Evolutionary conservation across 1,139 yeast genomes (phyloP).

Genomic region (Suhomyces chickasaworum): DNA sequence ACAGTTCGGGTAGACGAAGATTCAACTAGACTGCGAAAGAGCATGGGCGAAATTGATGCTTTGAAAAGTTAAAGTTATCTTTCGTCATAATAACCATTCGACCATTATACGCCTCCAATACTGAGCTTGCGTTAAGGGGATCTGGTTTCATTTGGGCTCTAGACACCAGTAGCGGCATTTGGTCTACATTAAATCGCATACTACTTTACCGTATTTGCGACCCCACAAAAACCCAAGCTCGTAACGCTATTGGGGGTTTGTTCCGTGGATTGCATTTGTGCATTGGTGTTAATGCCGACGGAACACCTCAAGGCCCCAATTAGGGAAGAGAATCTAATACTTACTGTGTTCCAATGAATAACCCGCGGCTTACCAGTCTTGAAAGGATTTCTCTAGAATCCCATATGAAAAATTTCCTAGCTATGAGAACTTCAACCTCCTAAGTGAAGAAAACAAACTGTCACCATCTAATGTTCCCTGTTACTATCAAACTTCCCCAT

Average conservation of each 20-base stretch:
- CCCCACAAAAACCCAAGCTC: not conserved
- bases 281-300: not conserved
- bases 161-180: not conserved
- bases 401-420: not conserved
- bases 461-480: too few species aligned
- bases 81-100: too few species aligned
- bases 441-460: too few species aligned
- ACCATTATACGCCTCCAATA: too few species aligned
- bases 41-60: too few species aligned
- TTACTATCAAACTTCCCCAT: too few species aligned
- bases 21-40: too few species aligned
- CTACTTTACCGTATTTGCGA: not conserved
- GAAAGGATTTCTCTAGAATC: not conserved
- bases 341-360: not conserved
- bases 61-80: too few species aligned
- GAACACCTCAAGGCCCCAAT: not conserved
- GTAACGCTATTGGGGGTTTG: not conserved
- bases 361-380: not conserved
- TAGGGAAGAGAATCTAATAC: not conserved
- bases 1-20: too few species aligned
- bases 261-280: not conserved
- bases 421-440: too few species aligned
- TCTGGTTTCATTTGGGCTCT: not conserved
- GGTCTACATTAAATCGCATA: not conserved
- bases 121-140: too few species aligned